Evolutionary conservation across 768 basidiomycete genomes (phyloP), one percentile per base, ranked within the genome.

Genomic region (Tylopilus subfusipes): DNA sequence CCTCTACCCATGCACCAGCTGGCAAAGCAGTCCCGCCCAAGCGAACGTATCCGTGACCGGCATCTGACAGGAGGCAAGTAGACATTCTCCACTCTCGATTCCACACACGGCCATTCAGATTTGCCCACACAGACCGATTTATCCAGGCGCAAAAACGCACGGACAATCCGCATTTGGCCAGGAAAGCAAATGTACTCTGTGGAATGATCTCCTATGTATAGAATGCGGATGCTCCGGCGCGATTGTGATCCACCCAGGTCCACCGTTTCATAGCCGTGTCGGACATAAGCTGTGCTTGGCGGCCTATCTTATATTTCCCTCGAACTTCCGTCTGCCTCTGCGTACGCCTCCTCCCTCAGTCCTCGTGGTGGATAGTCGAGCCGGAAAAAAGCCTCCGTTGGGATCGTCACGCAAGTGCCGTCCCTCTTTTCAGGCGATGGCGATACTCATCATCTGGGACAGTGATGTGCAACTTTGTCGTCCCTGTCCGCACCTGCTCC

Each of bases 401-500:
- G 12, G 13, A 48, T 29, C 42, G 2, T 43, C 14, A 46, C 47
- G 58, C 60, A 25, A 5, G 52, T 34, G 5, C 14, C 24, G 18
- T 12, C n/a, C 8, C 18, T 33, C 30, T 31, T 3, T n/a, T 10
- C 16, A 16, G 16, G 16, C 25, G 14, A 19, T 24, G n/a, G 13
- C 8, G 57, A 46, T 24, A 34, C 48, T 60, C 24, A 56, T 21
- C 36, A 2, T 40, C 31, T 18, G 5, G 9, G 9, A 36, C n/a
- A 56, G 57, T 52, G 13, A 69, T 69, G 68, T 69, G 68, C 38
- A 71, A 69, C 54, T 53, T 62, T 7, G 60, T 69, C 43, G 57
- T 69, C 21, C 65, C 69, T 14, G 56, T 69, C 48, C 69, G 68
- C 40, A 70, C 63, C 18, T 69, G 68, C 27, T 71, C 67, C 1